These are phyloP conservation scores for Taphrina flavorubra DNA, from an alignment of 1,139 yeast species.

Conservation along the genomic window DNA sequence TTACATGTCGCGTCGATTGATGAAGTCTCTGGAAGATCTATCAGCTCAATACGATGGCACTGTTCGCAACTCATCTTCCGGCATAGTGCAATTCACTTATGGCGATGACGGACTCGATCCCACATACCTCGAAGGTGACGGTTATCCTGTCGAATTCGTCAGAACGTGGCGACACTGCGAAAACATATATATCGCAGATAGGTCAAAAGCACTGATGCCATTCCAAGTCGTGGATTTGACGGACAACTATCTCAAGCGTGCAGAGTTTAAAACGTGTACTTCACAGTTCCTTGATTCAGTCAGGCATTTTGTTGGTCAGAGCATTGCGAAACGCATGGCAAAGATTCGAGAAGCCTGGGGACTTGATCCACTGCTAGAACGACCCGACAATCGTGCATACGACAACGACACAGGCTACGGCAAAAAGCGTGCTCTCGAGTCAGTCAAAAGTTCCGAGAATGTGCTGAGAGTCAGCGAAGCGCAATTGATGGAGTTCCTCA, in stretches of 20 bases:
- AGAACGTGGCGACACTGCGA: slow-evolving; percentile 93
- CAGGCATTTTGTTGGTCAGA: slow-evolving; percentile 69
- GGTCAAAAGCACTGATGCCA: slow-evolving; percentile 60
- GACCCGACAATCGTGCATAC: slow-evolving; percentile 52
- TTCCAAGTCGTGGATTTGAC: slow-evolving; percentile 66
- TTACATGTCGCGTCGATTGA: slow-evolving; percentile 97
- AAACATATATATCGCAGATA: slow-evolving; percentile 14
- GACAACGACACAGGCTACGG: slow-evolving; percentile 41
- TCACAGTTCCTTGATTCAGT: slow-evolving; percentile 74
- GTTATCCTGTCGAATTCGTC: slow-evolving; percentile 88
- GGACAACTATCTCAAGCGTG: slow-evolving; percentile 64
- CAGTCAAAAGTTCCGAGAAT: slow-evolving; percentile 64
- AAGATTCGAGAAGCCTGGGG: slow-evolving; percentile 63
- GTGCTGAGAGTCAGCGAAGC: slow-evolving; percentile 69
- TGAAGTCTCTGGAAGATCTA: slow-evolving; percentile 96
- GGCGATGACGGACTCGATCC: slow-evolving; percentile 99
- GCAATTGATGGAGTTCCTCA: slow-evolving; percentile 70
- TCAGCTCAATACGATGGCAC: slow-evolving; percentile 93
- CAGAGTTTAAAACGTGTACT: slow-evolving; percentile 62
- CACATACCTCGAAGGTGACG: slow-evolving; percentile 98
- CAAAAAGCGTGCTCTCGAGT: slow-evolving; percentile 49
- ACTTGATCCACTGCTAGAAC: slow-evolving; percentile 56
- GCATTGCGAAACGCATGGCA: slow-evolving; percentile 65
- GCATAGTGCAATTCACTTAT: slow-evolving; percentile 95
- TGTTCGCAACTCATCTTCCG: slow-evolving; percentile 91